These are phyloP conservation scores for Huntiella decipiens DNA, from an alignment of 2,329 filamentous ascomycete species.

Conservation along the genomic window DNA sequence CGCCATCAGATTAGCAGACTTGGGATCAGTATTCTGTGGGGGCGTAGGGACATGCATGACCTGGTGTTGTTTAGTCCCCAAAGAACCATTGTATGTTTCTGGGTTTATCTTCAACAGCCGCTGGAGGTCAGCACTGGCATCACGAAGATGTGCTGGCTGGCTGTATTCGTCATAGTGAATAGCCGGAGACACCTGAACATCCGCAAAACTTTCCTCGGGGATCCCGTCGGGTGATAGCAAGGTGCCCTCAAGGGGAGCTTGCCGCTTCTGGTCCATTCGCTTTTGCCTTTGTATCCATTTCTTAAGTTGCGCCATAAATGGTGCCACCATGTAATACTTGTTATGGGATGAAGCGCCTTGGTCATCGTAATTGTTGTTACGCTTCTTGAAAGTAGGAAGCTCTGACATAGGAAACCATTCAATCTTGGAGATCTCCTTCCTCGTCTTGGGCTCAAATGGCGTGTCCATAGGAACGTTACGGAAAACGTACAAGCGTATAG, in stretches of 20 bases:
- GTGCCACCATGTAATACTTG: constrained; percentile 97
- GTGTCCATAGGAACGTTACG: constrained; percentile 74
- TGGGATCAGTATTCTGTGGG: constrained; percentile 2
- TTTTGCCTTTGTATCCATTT: constrained; percentile 80
- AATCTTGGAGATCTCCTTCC: constrained; percentile 96
- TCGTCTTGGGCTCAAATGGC: constrained; percentile 69
- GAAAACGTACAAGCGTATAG: constrained; percentile 84
- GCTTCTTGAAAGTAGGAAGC: constrained; percentile 64
- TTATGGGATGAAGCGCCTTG: constrained; percentile 37
- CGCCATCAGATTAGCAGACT: constrained; percentile 6
- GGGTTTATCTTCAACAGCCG: constrained; percentile 30
- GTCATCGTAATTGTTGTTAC: constrained; percentile 21
- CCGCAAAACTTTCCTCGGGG: constrained; percentile 32
- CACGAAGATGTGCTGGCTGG: constrained; percentile 27
- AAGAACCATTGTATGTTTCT: neutral
- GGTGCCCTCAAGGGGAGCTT: constrained; percentile 23
- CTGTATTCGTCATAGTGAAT: constrained; percentile 13
- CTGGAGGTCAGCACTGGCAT: constrained; percentile 32
- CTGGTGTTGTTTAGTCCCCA: constrained; percentile 1
- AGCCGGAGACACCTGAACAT: constrained; percentile 19
- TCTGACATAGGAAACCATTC: constrained; percentile 85
- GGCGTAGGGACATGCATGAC: constrained; percentile 5
- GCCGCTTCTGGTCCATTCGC: constrained; percentile 19
- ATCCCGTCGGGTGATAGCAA: constrained; percentile 15
- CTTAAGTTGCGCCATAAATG: constrained; percentile 68